Percentiles rank a stretch among this genome's conserved stretches.
phyloP scores from a whole-genome alignment of 1,284 basidiomycete genomes.

The Trichosporon coremiiforme region DNA sequence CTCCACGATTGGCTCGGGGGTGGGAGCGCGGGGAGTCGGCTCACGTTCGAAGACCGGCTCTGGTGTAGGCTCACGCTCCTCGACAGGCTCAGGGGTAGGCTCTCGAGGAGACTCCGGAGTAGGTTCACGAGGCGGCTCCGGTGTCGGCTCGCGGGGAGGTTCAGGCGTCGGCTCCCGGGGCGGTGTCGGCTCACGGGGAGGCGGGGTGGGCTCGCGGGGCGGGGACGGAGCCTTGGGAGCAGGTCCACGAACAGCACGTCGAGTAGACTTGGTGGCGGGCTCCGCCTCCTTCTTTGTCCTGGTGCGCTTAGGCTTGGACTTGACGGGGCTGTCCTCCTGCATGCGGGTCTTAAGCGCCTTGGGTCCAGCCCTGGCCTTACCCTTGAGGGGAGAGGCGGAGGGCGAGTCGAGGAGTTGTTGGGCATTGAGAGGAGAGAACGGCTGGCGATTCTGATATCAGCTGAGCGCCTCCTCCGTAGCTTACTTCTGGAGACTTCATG shows the following conservation, averaged over 20 bases:
- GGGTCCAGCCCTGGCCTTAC: conserved; percentile 12
- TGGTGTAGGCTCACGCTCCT: conserved; percentile 13
- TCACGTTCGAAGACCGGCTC: conserved; percentile 11
- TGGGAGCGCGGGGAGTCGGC: not conserved
- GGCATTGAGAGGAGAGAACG: conserved; percentile 45
- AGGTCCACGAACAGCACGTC: conserved; percentile 9
- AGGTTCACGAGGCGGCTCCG: conserved; percentile 4
- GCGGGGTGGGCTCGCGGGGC: not conserved
- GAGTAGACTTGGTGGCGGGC: conserved; percentile 4
- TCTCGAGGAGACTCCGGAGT: not conserved
- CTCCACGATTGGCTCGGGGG: not conserved
- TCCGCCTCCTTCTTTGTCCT: conserved; percentile 29
- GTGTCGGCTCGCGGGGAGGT: conserved; percentile 12
- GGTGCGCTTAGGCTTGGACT: conserved; percentile 27
- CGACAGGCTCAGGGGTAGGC: not conserved
- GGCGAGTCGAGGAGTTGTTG: conserved; percentile 43
- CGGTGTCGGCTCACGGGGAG: conserved; percentile 18
- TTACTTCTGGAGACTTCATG: conserved; percentile 34
- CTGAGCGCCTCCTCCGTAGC: conserved; percentile 14
- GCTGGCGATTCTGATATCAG: conserved; percentile 32
- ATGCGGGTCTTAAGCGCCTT: conserved; percentile 31
- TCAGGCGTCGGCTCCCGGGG: conserved; percentile 3
- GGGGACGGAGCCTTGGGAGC: conserved; percentile 1
- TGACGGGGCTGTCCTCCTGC: conserved; percentile 22
- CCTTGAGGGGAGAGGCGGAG: conserved; percentile 25